Evolutionary conservation across 2,329 filamentous ascomycete species (phyloP).

Genomic region (Zymoseptoria passerinii): DNA sequence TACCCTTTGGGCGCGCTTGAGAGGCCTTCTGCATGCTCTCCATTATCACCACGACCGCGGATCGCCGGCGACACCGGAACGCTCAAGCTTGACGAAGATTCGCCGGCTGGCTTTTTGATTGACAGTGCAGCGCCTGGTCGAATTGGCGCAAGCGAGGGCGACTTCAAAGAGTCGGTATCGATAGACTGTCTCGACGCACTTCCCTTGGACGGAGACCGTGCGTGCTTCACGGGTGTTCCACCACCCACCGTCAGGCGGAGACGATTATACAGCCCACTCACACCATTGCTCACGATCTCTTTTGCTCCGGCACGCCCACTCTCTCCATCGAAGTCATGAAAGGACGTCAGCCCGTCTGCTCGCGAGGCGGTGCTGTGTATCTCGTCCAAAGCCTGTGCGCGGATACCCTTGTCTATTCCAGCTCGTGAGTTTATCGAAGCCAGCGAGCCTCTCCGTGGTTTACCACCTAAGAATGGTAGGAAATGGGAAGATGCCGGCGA

Average conservation of each 20-base stretch:
- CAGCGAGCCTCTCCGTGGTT: conserved; percentile 32
- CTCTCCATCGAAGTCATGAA: conserved; percentile 89
- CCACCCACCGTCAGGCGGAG: conserved; percentile 46
- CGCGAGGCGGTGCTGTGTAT: conserved; percentile 87
- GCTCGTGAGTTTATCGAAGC: conserved; percentile 31
- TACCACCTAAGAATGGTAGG: conserved; percentile 25
- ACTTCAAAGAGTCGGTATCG: conserved; percentile 16
- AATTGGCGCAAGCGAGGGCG: conserved; percentile 12
- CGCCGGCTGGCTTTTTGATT: conserved; percentile 11
- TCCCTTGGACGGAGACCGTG: not conserved
- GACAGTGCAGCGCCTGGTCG: conserved; percentile 6
- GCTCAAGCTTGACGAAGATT: conserved; percentile 15
- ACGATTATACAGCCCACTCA: conserved; percentile 82
- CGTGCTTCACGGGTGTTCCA: conserved; percentile 16
- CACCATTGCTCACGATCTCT: conserved; percentile 32
- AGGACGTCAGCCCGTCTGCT: conserved; percentile 76
- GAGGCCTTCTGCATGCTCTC: conserved; percentile 4
- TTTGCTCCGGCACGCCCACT: conserved; percentile 24
- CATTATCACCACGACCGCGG: conserved; percentile 8
- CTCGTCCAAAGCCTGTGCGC: conserved; percentile 70
- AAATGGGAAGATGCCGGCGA: conserved; percentile 24
- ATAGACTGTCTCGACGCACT: conserved; percentile 18
- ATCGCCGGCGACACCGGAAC: conserved; percentile 16
- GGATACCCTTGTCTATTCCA: conserved; percentile 59
- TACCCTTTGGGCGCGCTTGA: conserved; percentile 11